phyloP scores from a whole-genome alignment of 2,329 filamentous ascomycete genomes.

The Alternaria incomplexa region DNA sequence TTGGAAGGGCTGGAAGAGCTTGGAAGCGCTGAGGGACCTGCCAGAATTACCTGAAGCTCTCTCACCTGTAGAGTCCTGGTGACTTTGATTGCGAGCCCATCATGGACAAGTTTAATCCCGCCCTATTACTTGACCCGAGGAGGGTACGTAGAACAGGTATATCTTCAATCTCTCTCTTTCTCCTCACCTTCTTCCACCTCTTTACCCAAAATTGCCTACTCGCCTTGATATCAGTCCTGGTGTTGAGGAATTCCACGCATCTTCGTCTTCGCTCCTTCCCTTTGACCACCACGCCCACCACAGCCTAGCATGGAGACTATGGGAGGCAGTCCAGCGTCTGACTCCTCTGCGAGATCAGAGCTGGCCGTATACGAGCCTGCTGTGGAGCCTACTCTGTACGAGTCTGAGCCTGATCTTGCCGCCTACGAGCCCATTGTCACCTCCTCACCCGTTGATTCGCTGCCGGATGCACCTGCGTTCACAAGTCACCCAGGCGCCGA shows the following conservation, averaged over 20 bases:
- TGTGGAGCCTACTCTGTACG: too few species aligned
- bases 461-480: neutral
- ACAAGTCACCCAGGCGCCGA: neutral
- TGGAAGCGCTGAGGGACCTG: neutral
- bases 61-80: slow-evolving; percentile 12
- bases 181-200: neutral
- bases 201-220: neutral
- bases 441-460: neutral
- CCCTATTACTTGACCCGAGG: slow-evolving; percentile 34
- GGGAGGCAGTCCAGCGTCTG: neutral
- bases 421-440: neutral
- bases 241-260: neutral
- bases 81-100: slow-evolving; percentile 14
- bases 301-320: neutral
- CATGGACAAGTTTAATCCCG: slow-evolving; percentile 29
- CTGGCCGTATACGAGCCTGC: neutral
- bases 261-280: neutral
- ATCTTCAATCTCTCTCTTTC: slow-evolving; percentile 6
- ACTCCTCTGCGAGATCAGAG: neutral
- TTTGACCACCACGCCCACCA: neutral
- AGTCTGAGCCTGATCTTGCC: neutral
- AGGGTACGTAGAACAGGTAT: slow-evolving; percentile 35
- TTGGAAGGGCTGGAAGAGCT: neutral
- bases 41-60: neutral
- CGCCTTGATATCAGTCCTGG: neutral